Percentiles rank a stretch among this genome's conserved stretches.
phyloP scores from a whole-genome alignment of 2,329 filamentous ascomycete genomes.

The Trichoderma koningii region DNA sequence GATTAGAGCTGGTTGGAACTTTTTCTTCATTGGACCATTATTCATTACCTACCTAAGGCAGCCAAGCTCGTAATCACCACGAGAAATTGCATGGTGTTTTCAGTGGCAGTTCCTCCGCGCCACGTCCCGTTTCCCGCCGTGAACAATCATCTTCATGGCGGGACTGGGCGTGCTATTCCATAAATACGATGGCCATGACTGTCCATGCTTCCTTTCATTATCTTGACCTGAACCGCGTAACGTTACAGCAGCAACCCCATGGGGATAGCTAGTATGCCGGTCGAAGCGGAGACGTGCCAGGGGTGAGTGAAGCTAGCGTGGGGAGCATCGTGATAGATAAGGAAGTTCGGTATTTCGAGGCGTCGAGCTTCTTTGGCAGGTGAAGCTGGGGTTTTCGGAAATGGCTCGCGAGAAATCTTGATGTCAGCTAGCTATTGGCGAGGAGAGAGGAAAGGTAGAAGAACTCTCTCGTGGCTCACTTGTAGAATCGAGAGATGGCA shows the following conservation, averaged over 20 bases:
- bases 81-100: constrained; percentile 18
- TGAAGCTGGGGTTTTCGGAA: not conserved
- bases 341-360: not conserved
- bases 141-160: not conserved
- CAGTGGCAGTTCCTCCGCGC: not conserved
- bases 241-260: constrained; percentile 23
- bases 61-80: not conserved
- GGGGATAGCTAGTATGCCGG: not conserved
- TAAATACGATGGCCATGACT: not conserved
- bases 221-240: constrained; percentile 4
- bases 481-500: not conserved
- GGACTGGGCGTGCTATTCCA: not conserved
- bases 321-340: constrained; percentile 13
- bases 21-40: not conserved
- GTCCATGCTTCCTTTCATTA: not conserved
- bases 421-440: not conserved
- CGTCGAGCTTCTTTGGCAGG: not conserved
- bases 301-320: constrained; percentile 13
- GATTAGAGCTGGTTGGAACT: not conserved
- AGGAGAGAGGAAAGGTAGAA: too few species aligned
- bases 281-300: constrained; percentile 16
- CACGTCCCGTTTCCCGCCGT: not conserved
- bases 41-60: not conserved
- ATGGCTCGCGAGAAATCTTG: not conserved
- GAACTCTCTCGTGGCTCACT: not conserved